Evolutionary conservation across 2,329 filamentous ascomycete species (phyloP).

Genomic region (Trichothecium sympodiale): DNA sequence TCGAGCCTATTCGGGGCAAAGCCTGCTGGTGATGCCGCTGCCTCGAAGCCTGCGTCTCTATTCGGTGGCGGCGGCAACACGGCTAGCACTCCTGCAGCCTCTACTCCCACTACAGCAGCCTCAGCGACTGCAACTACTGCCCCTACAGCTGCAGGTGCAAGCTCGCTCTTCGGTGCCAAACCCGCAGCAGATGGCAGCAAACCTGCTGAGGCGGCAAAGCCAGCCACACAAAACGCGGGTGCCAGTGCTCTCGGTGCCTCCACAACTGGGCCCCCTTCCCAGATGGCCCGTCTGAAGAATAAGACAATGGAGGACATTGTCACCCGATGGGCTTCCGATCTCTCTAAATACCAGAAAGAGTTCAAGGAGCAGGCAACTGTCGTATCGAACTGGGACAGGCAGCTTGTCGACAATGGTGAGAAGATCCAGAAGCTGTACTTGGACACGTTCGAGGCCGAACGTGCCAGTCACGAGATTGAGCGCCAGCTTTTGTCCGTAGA

Average conservation of each 20-base stretch:
- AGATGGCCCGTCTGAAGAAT: slow-evolving; percentile 86
- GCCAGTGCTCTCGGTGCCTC: slow-evolving; percentile 51
- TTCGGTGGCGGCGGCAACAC: slow-evolving; percentile 12
- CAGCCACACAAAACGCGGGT: slow-evolving; percentile 16
- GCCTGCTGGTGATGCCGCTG: slow-evolving; percentile 13
- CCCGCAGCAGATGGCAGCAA: slow-evolving; percentile 12
- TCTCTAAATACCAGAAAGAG: slow-evolving; percentile 93
- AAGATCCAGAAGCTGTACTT: slow-evolving; percentile 92
- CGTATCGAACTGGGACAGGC: slow-evolving; percentile 82
- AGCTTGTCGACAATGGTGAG: slow-evolving; percentile 85
- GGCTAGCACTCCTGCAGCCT: slow-evolving; percentile 6
- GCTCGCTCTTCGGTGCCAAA: slow-evolving; percentile 22
- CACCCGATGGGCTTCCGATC: slow-evolving; percentile 87
- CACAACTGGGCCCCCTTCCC: slow-evolving; percentile 69
- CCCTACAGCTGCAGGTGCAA: slow-evolving; percentile 17
- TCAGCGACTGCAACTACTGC: slow-evolving; percentile 15
- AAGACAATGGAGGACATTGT: slow-evolving; percentile 99
- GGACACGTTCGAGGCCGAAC: slow-evolving; percentile 86
- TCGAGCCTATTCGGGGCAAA: slow-evolving; percentile 22
- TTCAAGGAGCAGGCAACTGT: slow-evolving; percentile 85
- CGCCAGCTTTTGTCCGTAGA: slow-evolving; percentile 83
- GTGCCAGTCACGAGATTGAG: slow-evolving; percentile 87
- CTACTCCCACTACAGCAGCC: slow-evolving; percentile 8
- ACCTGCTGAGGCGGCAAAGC: slow-evolving; percentile 16
- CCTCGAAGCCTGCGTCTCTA: slow-evolving; percentile 16